phyloP scores from a whole-genome alignment of 768 basidiomycete genomes.

The Amanita fuliginea region DNA sequence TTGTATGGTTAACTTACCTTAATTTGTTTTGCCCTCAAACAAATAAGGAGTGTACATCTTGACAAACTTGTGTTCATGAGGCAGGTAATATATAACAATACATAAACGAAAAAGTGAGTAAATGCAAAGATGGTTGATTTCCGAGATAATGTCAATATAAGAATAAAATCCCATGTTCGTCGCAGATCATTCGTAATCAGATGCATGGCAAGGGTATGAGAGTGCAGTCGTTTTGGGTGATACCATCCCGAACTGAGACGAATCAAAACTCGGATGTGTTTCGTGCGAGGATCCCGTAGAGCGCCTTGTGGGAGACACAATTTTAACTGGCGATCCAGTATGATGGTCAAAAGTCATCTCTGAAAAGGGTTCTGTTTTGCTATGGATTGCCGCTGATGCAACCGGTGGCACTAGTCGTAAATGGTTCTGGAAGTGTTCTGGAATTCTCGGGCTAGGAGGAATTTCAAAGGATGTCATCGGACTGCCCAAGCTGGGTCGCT shows the following conservation, averaged over 20 bases:
- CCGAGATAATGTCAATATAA: constrained; percentile 2
- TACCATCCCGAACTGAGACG: constrained; percentile 58
- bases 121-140: neutral
- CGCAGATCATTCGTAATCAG: constrained; percentile 26
- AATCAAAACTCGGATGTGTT: constrained; percentile 46
- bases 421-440: constrained; percentile 30
- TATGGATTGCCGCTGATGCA: constrained; percentile 3
- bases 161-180: constrained; percentile 1
- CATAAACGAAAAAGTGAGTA: neutral
- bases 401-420: neutral
- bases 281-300: constrained; percentile 31
- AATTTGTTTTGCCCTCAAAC: neutral
- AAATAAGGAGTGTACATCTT: neutral
- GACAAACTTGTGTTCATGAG: neutral
- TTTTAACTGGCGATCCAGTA: neutral
- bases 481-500: neutral
- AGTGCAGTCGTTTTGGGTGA: constrained; percentile 36
- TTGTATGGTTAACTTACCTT: neutral
- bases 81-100: constrained; percentile 2
- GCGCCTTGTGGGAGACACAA: constrained; percentile 10
- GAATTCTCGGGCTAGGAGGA: constrained; percentile 55
- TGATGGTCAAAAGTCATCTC: neutral
- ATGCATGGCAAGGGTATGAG: constrained; percentile 46
- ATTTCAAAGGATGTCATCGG: constrained; percentile 29
- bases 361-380: constrained; percentile 11